These are phyloP conservation scores for Nidula niveotomentosa DNA, from an alignment of 1,284 basidiomycete genomes.

Conservation along the genomic window DNA sequence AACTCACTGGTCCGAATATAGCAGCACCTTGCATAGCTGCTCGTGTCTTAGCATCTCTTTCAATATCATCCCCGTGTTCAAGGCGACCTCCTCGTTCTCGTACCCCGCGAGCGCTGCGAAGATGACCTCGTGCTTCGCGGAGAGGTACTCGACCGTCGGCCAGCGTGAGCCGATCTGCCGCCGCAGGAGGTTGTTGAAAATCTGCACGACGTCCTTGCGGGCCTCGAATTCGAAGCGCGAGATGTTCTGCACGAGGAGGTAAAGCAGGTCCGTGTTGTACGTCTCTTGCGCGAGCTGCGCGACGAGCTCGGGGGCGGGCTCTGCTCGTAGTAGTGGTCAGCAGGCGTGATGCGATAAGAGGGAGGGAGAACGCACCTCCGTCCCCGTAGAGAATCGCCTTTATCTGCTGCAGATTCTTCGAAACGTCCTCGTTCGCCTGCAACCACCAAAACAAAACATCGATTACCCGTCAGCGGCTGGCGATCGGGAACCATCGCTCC, in stretches of 20 bases:
- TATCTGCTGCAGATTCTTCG: conserved; percentile 88
- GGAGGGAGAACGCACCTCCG: conserved; percentile 49
- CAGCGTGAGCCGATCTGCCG: conserved; percentile 91
- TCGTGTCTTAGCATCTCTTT: conserved; percentile 98
- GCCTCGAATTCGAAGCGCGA: conserved; percentile 94
- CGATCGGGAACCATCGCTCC: neutral
- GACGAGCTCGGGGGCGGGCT: conserved; percentile 83
- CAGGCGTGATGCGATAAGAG: conserved; percentile 8
- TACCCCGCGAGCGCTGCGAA: conserved; percentile 91
- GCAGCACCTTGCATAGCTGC: conserved; percentile 84
- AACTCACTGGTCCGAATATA: conserved; percentile 91
- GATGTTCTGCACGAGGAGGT: conserved; percentile 81
- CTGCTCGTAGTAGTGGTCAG: conserved; percentile 29
- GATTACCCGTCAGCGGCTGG: neutral
- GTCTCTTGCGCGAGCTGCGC: conserved; percentile 96
- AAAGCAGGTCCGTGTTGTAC: conserved; percentile 88
- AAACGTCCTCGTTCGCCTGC: conserved; percentile 85
- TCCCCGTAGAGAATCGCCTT: conserved; percentile 88
- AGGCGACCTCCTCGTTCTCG: conserved; percentile 90
- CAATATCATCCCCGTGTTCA: conserved; percentile 98
- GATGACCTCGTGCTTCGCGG: conserved; percentile 83
- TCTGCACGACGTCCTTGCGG: conserved; percentile 95
- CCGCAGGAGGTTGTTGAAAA: conserved; percentile 95
- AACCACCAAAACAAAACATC: conserved; percentile 3
- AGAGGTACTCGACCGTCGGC: conserved; percentile 95